phyloP scores from a whole-genome alignment of 1,284 basidiomycete species.

The Cutaneotrichosporon mucoides region DNA sequence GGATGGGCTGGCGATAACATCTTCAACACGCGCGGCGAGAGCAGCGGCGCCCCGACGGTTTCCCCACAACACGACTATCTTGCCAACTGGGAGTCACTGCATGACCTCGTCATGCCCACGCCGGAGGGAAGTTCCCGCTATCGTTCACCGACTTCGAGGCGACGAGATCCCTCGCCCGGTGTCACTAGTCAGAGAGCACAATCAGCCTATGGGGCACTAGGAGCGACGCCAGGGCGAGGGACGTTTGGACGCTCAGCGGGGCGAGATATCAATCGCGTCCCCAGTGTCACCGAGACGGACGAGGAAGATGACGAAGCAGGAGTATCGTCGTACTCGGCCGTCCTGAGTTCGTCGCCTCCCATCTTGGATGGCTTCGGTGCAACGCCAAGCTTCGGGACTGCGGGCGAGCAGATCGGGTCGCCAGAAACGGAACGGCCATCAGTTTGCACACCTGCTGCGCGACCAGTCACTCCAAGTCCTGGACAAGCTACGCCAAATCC shows the following conservation, averaged over 20 bases:
- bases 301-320: not conserved
- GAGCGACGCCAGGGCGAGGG: not conserved
- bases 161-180: not conserved
- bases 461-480: not conserved
- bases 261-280: not conserved
- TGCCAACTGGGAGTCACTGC: constrained; percentile 38
- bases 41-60: constrained; percentile 11
- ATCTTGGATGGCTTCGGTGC: not conserved
- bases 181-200: not conserved
- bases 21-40: not conserved
- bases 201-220: not conserved
- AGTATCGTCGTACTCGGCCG: not conserved
- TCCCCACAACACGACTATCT: constrained; percentile 18
- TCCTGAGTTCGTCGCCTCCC: constrained; percentile 1
- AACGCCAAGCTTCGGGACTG: not conserved
- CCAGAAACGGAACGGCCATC: not conserved
- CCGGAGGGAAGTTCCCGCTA: too few relatives aligned
- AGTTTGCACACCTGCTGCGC: not conserved
- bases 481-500: too few relatives aligned
- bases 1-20: too few relatives aligned
- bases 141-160: not conserved
- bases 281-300: constrained; percentile 2
- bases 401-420: not conserved
- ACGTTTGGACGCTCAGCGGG: not conserved
- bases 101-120: constrained; percentile 24